These are phyloP conservation scores for Huntiella abstrusa DNA, from an alignment of 2,329 filamentous ascomycete genomes.

Conservation along the genomic window DNA sequence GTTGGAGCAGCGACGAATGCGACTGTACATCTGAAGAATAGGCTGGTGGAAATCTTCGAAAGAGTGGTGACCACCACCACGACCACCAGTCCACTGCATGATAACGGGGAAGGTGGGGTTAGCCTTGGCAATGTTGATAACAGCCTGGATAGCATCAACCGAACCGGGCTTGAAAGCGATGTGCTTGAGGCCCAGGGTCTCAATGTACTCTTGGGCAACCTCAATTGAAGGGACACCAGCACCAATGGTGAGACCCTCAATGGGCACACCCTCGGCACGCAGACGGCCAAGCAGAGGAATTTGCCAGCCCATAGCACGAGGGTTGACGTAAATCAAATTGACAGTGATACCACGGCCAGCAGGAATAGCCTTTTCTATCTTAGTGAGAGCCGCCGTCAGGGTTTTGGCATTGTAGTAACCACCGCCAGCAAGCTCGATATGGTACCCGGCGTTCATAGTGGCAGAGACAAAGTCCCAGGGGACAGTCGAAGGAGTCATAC, in stretches of 20 bases:
- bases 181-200: constrained; percentile 81
- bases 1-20: constrained; percentile 70
- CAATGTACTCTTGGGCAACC: constrained; percentile 82
- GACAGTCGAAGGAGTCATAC: constrained; percentile 83
- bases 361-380: constrained; percentile 71
- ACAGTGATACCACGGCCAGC: constrained; percentile 73
- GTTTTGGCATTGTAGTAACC: constrained; percentile 70
- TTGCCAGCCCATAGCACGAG: constrained; percentile 79
- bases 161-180: constrained; percentile 91
- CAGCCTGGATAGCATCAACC: constrained; percentile 67
- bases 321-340: constrained; percentile 84
- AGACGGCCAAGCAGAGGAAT: constrained; percentile 68
- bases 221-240: constrained; percentile 88
- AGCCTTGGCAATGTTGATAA: constrained; percentile 86
- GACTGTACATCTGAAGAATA: constrained; percentile 75
- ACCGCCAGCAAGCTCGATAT: constrained; percentile 76
- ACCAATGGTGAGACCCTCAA: constrained; percentile 82
- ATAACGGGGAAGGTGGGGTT: constrained; percentile 87
- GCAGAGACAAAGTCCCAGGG: constrained; percentile 83
- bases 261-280: constrained; percentile 68
- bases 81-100: constrained; percentile 85
- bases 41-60: constrained; percentile 92
- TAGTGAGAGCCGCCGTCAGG: constrained; percentile 66
- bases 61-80: constrained; percentile 86
- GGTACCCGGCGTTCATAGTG: constrained; percentile 89